These are phyloP conservation scores for Ettlia oleoabundans DNA, from an alignment of 139 green algal species.

Conservation along the genomic window DNA sequence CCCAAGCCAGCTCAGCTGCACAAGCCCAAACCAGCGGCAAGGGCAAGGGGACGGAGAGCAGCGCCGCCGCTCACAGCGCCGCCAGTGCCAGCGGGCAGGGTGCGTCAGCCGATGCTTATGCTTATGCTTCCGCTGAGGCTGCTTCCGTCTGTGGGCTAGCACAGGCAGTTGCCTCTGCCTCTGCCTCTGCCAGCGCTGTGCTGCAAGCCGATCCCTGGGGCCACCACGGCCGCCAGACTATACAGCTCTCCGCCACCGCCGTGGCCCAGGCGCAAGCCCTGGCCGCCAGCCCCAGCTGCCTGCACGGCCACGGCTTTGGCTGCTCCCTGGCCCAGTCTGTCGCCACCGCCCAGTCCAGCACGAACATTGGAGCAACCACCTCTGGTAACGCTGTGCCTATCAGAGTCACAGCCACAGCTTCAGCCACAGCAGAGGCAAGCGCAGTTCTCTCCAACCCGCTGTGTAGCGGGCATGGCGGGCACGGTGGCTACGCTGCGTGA, in stretches of 20 bases:
- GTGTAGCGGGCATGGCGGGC: too few relatives aligned
- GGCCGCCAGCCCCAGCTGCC: slow-evolving; percentile 3
- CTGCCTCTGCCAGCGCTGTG: not conserved
- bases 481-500: not conserved
- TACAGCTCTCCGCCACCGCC: slow-evolving; percentile 15
- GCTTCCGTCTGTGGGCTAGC: slow-evolving; percentile 2
- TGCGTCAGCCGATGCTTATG: not conserved
- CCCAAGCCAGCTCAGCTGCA: not conserved
- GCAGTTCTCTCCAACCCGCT: not conserved
- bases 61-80: not conserved
- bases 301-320: not conserved
- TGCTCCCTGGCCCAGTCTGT: not conserved
- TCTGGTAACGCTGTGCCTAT: slow-evolving; percentile 3
- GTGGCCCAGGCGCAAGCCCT: not conserved
- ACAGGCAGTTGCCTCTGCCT: slow-evolving; percentile 4
- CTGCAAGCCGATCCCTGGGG: not conserved
- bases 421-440: slow-evolving; percentile 4
- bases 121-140: not conserved
- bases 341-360: not conserved
- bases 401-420: not conserved
- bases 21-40: not conserved
- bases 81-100: not conserved
- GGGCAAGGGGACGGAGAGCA: not conserved
- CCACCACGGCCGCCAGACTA: too few relatives aligned
- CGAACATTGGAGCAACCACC: not conserved